Evolutionary conservation across 176 grass and related monocot genomes (phyloP).

Genomic region (Phragmites australis): DNA sequence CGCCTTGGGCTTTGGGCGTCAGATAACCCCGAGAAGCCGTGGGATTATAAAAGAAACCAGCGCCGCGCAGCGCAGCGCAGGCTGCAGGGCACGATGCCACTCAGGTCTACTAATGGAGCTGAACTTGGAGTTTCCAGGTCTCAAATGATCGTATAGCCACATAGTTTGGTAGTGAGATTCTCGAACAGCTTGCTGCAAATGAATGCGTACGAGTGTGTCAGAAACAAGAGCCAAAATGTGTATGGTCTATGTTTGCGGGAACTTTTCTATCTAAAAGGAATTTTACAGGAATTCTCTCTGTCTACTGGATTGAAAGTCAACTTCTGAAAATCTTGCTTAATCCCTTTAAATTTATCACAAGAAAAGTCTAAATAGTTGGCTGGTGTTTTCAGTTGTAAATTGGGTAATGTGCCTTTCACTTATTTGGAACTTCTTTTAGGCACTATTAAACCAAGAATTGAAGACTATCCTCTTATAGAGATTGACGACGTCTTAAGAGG

Average conservation of each 20-base stretch:
- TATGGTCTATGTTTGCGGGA: background rate
- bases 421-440: no score
- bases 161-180: background rate
- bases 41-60: conserved; percentile 56
- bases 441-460: no score
- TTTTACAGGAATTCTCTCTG: no score
- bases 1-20: conserved; percentile 43
- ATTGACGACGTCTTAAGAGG: no score
- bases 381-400: no score
- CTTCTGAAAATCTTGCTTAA: no score
- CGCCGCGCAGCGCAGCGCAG: background rate
- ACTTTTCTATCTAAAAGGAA: no score
- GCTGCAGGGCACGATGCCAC: conserved; percentile 21
- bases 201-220: background rate
- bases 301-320: no score
- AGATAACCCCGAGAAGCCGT: conserved; percentile 59
- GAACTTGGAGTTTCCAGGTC: background rate
- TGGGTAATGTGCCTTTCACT: no score
- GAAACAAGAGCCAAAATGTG: background rate
- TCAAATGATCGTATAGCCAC: background rate
- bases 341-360: no score
- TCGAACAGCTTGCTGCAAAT: conserved; percentile 27
- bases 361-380: no score
- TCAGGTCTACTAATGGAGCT: conserved; percentile 26
- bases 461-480: no score